These are phyloP conservation scores for Chondrus crispus DNA, from an alignment of 23 red algal species.

Conservation along the genomic window DNA sequence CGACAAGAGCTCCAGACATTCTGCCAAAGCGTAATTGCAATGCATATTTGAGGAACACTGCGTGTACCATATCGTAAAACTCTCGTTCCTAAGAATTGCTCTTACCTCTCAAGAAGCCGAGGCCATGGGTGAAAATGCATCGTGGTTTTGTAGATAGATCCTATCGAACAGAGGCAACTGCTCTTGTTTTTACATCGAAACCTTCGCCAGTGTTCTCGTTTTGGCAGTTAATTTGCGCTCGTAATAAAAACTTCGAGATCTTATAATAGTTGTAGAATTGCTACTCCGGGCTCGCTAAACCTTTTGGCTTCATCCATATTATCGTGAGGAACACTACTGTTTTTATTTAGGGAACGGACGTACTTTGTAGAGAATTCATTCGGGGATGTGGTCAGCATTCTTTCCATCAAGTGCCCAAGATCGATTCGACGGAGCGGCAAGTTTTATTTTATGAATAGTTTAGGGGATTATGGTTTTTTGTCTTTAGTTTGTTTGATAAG, in stretches of 20 bases:
- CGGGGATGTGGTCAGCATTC: conserved; percentile 69
- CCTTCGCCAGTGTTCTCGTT: conserved; percentile 64
- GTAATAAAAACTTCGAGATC: conserved; percentile 74
- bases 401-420: conserved; percentile 81
- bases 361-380: conserved; percentile 44
- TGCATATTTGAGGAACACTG: conserved; percentile 92
- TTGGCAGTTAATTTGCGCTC: conserved; percentile 86
- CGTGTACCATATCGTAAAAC: conserved; percentile 94
- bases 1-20: conserved; percentile 82
- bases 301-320: background rate
- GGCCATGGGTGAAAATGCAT: background rate
- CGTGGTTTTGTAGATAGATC: conserved; percentile 71
- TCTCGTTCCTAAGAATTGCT: conserved; percentile 86
- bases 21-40: conserved; percentile 89
- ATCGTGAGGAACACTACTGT: background rate
- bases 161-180: conserved; percentile 77
- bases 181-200: conserved; percentile 96
- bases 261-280: conserved; percentile 77
- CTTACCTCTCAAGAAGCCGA: conserved; percentile 50
- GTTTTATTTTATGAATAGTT: too few species aligned
- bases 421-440: too few species aligned
- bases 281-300: too few species aligned
- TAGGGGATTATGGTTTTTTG: too few species aligned
- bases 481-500: too few species aligned
- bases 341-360: background rate